These are phyloP conservation scores for Pichia sp. DNA, from an alignment of 1,139 yeast species.

Conservation along the genomic window DNA sequence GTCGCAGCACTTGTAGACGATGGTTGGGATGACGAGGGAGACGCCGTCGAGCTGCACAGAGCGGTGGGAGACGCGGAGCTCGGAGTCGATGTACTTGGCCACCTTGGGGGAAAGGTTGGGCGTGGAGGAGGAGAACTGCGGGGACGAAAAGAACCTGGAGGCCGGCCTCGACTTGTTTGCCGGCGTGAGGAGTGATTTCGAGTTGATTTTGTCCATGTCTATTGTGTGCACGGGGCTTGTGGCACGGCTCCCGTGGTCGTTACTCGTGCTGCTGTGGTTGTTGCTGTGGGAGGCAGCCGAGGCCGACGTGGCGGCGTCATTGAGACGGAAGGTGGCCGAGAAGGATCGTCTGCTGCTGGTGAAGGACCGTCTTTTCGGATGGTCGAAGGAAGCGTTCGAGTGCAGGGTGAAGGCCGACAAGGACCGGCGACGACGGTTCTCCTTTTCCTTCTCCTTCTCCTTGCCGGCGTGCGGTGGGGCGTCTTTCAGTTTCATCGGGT, in stretches of 20 bases:
- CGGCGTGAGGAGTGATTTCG: background rate
- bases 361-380: constrained; percentile 15
- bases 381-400: constrained; percentile 12
- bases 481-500: background rate
- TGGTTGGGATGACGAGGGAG: constrained; percentile 25
- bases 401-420: constrained; percentile 12
- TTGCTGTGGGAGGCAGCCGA: too few relatives aligned
- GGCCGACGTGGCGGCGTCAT: too few relatives aligned
- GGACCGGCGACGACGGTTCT: constrained; percentile 13
- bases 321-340: constrained; percentile 1
- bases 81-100: constrained; percentile 16
- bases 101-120: constrained; percentile 10
- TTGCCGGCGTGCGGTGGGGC: background rate
- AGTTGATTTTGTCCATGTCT: background rate
- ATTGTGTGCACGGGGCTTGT: background rate
- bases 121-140: constrained; percentile 16
- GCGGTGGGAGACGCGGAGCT: constrained; percentile 20
- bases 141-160: constrained; percentile 13
- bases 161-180: background rate
- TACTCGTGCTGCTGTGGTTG: background rate
- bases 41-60: constrained; percentile 1
- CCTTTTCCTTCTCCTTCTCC: background rate
- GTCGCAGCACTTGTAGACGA: constrained; percentile 30
- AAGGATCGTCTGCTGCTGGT: constrained; percentile 14
- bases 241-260: background rate